Conservation (phyloP, 2,329 filamentous ascomycete genomes). For the Clonostachys rosea region DNA sequence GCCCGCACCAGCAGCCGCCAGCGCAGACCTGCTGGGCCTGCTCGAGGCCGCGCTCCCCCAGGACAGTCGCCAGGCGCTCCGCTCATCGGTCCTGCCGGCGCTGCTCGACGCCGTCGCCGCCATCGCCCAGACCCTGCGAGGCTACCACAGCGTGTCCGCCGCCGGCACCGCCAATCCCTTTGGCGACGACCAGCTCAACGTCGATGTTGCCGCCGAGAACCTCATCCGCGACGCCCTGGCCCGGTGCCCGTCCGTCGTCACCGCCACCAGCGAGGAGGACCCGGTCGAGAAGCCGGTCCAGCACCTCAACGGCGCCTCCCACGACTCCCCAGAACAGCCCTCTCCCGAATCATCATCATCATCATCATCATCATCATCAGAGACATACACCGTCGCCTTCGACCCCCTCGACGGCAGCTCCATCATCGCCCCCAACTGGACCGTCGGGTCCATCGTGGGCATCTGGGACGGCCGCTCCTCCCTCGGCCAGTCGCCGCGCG, state of each 20-base stretch:
- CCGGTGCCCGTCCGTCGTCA: slow-evolving; percentile 35
- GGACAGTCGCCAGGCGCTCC: slow-evolving; percentile 16
- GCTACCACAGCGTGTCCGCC: slow-evolving; percentile 1
- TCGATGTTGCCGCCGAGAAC: slow-evolving; percentile 47
- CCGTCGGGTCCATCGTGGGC: slow-evolving; percentile 55
- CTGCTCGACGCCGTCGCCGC: slow-evolving; percentile 38
- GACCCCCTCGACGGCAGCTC: slow-evolving; percentile 61
- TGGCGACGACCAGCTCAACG: slow-evolving; percentile 56
- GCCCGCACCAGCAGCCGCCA: slow-evolving; percentile 20
- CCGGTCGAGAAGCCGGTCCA: slow-evolving; percentile 38
- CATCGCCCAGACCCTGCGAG: slow-evolving; percentile 27
- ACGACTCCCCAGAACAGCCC: not conserved
- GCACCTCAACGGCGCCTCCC: slow-evolving; percentile 1
- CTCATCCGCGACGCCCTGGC: slow-evolving; percentile 38
- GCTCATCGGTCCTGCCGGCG: slow-evolving; percentile 39
- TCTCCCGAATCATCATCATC: not conserved
- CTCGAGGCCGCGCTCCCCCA: slow-evolving; percentile 1
- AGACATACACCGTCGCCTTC: slow-evolving; percentile 55
- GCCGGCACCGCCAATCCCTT: slow-evolving; percentile 41
- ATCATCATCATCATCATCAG: slow-evolving; percentile 6
- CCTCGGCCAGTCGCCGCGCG: slow-evolving; percentile 28
- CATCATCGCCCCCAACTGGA: slow-evolving; percentile 54
- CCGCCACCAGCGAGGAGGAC: slow-evolving; percentile 58
- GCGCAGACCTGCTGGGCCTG: not conserved
- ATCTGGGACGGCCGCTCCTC: slow-evolving; percentile 49